These are phyloP conservation scores for Talaromyces proteolyticus DNA, from an alignment of 495 filamentous ascomycete genomes.

Conservation along the genomic window DNA sequence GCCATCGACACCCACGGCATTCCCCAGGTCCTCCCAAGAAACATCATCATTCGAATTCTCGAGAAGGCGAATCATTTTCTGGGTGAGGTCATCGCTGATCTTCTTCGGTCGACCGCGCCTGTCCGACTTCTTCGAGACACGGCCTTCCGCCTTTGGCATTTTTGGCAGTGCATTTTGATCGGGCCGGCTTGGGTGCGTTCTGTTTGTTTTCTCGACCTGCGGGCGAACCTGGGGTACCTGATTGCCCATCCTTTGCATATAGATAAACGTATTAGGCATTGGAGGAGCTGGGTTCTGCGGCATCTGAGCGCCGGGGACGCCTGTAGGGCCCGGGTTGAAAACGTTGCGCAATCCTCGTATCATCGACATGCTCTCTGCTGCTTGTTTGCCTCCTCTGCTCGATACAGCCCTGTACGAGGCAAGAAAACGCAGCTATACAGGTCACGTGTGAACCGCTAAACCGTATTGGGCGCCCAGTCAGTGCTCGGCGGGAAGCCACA, in stretches of 20 bases:
- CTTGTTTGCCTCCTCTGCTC: background rate
- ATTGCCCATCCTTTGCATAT: slow-evolving; percentile 3
- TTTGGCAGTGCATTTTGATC: background rate
- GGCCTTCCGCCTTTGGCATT: background rate
- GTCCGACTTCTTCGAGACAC: slow-evolving; percentile 3
- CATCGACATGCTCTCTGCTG: background rate
- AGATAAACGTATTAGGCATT: slow-evolving; percentile 2
- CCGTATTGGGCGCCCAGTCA: background rate
- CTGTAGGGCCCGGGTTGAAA: background rate
- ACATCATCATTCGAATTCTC: slow-evolving; percentile 6
- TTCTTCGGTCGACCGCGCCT: slow-evolving; percentile 10
- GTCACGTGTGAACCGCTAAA: background rate
- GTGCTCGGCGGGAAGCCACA: too few relatives aligned
- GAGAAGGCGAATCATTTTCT: slow-evolving; percentile 7
- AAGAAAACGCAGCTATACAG: background rate
- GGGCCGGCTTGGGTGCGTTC: background rate
- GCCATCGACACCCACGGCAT: slow-evolving; percentile 8
- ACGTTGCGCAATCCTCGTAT: slow-evolving; percentile 1
- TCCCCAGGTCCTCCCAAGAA: slow-evolving; percentile 6
- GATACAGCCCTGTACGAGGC: background rate
- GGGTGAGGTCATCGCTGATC: slow-evolving; percentile 9
- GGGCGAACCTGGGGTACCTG: slow-evolving; percentile 2
- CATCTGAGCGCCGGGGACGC: background rate
- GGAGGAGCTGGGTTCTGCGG: background rate
- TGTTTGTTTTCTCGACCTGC: slow-evolving; percentile 1